Evolutionary conservation across 169 alveolate species (phyloP).

Genomic region (Plasmodium knowlesi): DNA sequence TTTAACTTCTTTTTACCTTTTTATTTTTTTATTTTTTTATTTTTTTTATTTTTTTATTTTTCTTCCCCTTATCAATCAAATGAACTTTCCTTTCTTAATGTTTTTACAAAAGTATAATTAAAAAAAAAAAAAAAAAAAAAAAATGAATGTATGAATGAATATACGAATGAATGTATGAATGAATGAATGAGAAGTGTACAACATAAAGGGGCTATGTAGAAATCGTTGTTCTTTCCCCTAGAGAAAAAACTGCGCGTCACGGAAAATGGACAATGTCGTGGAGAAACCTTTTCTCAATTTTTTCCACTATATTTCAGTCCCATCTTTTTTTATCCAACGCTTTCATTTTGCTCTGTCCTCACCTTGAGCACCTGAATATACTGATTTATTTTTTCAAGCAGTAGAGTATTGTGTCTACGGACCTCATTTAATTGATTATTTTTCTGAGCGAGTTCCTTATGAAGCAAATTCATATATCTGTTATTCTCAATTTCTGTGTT

Average conservation of each 20-base stretch:
- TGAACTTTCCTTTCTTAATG: neutral
- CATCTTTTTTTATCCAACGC: neutral
- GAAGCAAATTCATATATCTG: neutral
- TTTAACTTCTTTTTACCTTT: neutral
- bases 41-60: neutral
- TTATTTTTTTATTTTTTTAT: neutral
- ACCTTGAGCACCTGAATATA: conserved; percentile 30
- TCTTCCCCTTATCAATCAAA: neutral
- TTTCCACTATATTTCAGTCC: neutral
- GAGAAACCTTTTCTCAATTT: neutral
- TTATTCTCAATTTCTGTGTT: conserved; percentile 32
- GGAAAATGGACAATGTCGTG: no score
- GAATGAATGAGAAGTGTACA: neutral
- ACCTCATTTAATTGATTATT: conserved; percentile 15
- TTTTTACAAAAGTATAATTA: neutral
- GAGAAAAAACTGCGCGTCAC: neutral
- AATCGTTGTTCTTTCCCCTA: no score
- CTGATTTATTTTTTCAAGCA: conserved; percentile 22
- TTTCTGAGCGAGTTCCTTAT: conserved; percentile 6
- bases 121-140: neutral
- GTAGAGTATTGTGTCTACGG: conserved; percentile 16
- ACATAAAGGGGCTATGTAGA: neutral
- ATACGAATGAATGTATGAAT: no score
- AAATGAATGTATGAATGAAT: no score
- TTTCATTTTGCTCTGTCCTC: neutral